Percentiles rank a stretch among this genome's conserved stretches.
phyloP scores from a whole-genome alignment of 139 green algal genomes.

The Chlorella sp. region DNA sequence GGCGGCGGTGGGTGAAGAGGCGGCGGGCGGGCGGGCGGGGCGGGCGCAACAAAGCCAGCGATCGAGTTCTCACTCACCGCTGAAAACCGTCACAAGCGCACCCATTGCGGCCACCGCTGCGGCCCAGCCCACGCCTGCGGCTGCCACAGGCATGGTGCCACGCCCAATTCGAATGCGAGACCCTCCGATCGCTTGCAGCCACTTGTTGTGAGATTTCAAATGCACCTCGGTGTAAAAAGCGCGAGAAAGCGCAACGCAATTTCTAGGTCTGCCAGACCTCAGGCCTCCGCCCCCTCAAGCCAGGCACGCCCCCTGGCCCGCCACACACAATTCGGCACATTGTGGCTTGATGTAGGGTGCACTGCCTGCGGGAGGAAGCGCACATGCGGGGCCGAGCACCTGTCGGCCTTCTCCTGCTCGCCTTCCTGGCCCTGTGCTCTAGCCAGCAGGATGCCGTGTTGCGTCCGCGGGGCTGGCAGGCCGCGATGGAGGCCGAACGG shows the following conservation, averaged over 20 bases:
- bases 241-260: too few relatives aligned
- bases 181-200: background rate
- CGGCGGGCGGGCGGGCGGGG: background rate
- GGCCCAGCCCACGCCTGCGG: conserved; percentile 20
- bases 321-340: too few relatives aligned
- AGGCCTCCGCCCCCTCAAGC: too few relatives aligned
- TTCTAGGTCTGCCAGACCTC: too few relatives aligned
- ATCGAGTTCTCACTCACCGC: background rate
- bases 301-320: too few relatives aligned
- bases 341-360: too few relatives aligned
- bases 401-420: too few relatives aligned
- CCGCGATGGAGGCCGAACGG: conserved; percentile 21
- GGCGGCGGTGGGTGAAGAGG: background rate
- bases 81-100: conserved; percentile 17
- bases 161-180: background rate
- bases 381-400: too few relatives aligned
- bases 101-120: conserved; percentile 23
- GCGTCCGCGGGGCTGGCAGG: conserved; percentile 25
- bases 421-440: background rate
- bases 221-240: too few relatives aligned
- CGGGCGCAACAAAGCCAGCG: background rate
- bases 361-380: too few relatives aligned
- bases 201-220: background rate
- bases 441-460: background rate
- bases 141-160: background rate